These are phyloP conservation scores for Skeletonema potamos DNA, from an alignment of 108 stramenopile genomes.

Conservation along the genomic window DNA sequence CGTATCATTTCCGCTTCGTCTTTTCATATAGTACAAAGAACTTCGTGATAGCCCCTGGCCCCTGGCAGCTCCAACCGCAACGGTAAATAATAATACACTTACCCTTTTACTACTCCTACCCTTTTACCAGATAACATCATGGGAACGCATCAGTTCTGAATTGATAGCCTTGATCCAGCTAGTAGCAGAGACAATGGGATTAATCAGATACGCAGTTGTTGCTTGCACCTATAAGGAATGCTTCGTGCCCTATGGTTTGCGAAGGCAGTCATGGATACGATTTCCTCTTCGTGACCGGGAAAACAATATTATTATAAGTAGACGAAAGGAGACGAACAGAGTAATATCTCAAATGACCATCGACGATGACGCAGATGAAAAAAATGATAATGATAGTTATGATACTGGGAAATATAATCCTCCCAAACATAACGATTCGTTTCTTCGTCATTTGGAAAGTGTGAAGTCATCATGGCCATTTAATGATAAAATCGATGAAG, in stretches of 20 bases:
- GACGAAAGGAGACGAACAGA: background rate
- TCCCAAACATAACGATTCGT: conserved; percentile 26
- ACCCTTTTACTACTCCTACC: no score
- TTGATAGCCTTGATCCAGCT: no score
- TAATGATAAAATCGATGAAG: background rate
- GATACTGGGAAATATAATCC: conserved; percentile 4
- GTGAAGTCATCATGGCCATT: conserved; percentile 29
- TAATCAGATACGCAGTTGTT: background rate
- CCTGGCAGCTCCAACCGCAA: no score
- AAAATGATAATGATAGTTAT: background rate
- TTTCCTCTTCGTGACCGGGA: background rate
- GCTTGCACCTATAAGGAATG: background rate
- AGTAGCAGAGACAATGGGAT: background rate
- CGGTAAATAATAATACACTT: no score
- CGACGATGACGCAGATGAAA: background rate
- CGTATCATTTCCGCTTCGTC: no score
- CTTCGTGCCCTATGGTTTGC: background rate
- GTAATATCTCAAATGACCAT: background rate
- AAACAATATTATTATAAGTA: background rate
- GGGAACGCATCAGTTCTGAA: no score
- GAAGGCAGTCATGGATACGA: background rate
- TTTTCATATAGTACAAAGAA: no score
- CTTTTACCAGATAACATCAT: no score
- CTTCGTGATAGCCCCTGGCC: no score
- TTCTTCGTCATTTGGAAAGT: conserved; percentile 22